These are phyloP conservation scores for Rosa persica DNA, from an alignment of 306 rosid species.

Conservation along the genomic window DNA sequence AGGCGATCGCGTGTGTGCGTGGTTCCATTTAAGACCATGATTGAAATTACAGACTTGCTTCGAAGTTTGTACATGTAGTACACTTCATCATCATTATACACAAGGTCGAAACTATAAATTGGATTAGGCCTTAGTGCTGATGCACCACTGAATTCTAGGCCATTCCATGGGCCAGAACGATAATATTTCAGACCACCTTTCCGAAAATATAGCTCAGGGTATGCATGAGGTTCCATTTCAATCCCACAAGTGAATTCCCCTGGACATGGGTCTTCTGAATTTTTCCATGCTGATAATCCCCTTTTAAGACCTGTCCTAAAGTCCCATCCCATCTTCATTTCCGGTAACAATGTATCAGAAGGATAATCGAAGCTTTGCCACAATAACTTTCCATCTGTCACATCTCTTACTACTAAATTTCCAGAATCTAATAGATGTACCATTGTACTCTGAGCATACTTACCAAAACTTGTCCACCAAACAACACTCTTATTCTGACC, in stretches of 20 bases:
- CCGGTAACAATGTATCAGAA: constrained; percentile 50
- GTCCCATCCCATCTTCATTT: constrained; percentile 62
- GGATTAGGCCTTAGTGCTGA: constrained; percentile 29
- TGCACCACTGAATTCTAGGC: constrained; percentile 36
- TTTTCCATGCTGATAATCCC: constrained; percentile 43
- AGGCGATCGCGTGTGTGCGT: constrained; percentile 21
- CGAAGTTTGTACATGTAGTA: constrained; percentile 38
- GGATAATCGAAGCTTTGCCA: constrained; percentile 79
- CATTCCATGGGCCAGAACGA: constrained; percentile 54
- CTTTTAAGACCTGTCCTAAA: constrained; percentile 36
- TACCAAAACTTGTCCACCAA: constrained; percentile 38
- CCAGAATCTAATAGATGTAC: constrained; percentile 48
- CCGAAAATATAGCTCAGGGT: constrained; percentile 39
- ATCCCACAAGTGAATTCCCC: constrained; percentile 40
- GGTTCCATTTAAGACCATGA: constrained; percentile 47
- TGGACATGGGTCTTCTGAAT: constrained; percentile 49
- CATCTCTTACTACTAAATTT: constrained; percentile 47
- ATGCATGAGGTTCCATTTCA: constrained; percentile 15
- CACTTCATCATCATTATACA: constrained; percentile 37
- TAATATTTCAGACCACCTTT: constrained; percentile 28
- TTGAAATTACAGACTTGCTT: constrained; percentile 36
- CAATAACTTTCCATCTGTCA: constrained; percentile 25
- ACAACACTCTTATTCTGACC: constrained; percentile 16
- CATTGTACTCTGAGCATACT: constrained; percentile 24
- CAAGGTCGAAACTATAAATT: constrained; percentile 30